phyloP scores from a whole-genome alignment of 202 grass and related monocot genomes.

The Tripidium arundinaceum region DNA sequence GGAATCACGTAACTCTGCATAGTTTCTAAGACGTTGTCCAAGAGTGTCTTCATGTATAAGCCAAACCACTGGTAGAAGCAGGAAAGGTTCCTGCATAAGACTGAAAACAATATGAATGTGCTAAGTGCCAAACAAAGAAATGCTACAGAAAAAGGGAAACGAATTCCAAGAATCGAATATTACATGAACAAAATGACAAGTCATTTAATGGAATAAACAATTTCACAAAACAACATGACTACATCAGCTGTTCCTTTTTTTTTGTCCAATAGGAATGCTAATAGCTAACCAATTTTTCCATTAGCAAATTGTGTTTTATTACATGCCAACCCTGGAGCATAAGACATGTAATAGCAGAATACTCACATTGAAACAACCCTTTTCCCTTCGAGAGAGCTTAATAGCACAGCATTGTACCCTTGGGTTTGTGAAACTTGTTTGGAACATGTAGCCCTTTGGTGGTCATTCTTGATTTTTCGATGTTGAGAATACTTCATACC shows the following conservation, averaged over 20 bases:
- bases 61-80: conserved; percentile 80
- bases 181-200: conserved; percentile 2
- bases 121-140: conserved; percentile 38
- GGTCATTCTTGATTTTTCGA: neutral
- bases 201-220: conserved; percentile 1
- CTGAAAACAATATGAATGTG: conserved; percentile 68
- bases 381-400: conserved; percentile 83
- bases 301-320: neutral
- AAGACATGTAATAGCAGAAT: conserved; percentile 4
- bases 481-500: conserved; percentile 14
- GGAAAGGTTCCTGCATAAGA: conserved; percentile 94
- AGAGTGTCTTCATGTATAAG: conserved; percentile 89
- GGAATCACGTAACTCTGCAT: conserved; percentile 34
- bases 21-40: conserved; percentile 54
- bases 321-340: conserved; percentile 6
- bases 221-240: conserved; percentile 8
- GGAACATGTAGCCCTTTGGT: neutral
- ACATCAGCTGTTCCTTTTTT: conserved; percentile 1
- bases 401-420: conserved; percentile 39
- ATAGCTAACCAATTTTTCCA: neutral
- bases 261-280: neutral
- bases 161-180: neutral
- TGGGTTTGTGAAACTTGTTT: neutral
- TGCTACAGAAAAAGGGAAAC: conserved; percentile 7
- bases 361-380: conserved; percentile 66